Evolutionary conservation across 169 alveolate genomes (phyloP).

Genomic region (Plasmodium gallinaceum): DNA sequence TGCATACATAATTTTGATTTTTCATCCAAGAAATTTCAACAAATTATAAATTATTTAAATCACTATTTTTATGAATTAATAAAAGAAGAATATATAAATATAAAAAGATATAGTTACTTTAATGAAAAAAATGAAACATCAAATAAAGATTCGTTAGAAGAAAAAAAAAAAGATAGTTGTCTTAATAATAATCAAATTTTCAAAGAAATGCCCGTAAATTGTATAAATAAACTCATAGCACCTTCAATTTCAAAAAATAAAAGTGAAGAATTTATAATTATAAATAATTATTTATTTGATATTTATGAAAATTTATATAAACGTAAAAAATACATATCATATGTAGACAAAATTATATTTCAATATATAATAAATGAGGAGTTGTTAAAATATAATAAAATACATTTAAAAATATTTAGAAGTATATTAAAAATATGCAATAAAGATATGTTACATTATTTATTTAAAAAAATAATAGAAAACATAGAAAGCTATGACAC

Average conservation of each 20-base stretch:
- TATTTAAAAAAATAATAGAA: constrained; percentile 24
- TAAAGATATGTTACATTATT: constrained; percentile 15
- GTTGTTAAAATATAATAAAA: constrained; percentile 15
- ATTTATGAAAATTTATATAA: constrained; percentile 36
- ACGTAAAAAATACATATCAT: constrained; percentile 38
- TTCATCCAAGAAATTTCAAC: constrained; percentile 40
- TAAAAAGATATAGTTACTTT: not conserved
- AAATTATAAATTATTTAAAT: constrained; percentile 20
- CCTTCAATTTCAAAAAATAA: not conserved
- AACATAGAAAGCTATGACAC: constrained; percentile 30
- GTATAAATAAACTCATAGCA: not conserved
- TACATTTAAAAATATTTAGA: constrained; percentile 5
- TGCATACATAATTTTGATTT: constrained; percentile 30
- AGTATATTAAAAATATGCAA: constrained; percentile 24
- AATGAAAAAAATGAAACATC: not conserved
- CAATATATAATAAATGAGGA: constrained; percentile 22
- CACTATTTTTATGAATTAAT: constrained; percentile 23
- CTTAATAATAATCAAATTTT: not conserved
- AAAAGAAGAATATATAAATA: constrained; percentile 8
- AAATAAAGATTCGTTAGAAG: not conserved
- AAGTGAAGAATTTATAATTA: not conserved
- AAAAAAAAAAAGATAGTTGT: not conserved
- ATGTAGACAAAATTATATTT: constrained; percentile 26
- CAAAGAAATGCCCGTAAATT: not conserved
- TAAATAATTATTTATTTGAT: constrained; percentile 15